phyloP scores from a whole-genome alignment of 1,139 yeast genomes.

The Yamadazyma aaseri region DNA sequence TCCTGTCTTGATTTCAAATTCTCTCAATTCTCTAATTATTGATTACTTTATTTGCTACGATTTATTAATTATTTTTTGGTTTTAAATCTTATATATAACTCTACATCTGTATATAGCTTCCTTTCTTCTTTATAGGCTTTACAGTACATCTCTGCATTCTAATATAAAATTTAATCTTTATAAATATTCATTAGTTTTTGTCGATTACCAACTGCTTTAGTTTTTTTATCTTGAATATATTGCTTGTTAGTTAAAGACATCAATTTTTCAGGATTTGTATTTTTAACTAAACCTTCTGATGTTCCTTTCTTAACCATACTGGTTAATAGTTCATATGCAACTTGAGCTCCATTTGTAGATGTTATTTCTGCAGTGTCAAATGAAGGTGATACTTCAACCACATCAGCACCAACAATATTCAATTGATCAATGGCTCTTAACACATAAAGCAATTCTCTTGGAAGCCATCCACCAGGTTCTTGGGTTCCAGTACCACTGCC shows the following conservation, averaged over 20 bases:
- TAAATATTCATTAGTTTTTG: conserved; percentile 7
- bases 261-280: conserved; percentile 2
- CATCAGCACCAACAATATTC: conserved; percentile 72
- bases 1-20: conserved; percentile 1
- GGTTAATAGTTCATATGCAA: conserved; percentile 67
- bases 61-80: conserved; percentile 9
- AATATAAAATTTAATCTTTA: conserved; percentile 8
- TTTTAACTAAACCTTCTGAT: conserved; percentile 12
- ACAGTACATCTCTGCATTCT: conserved; percentile 16
- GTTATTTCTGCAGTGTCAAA: conserved; percentile 73
- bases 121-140: conserved; percentile 11
- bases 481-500: conserved; percentile 86
- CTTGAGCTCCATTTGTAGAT: conserved; percentile 74
- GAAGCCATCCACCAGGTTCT: conserved; percentile 79
- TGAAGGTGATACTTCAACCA: conserved; percentile 77
- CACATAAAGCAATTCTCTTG: conserved; percentile 68
- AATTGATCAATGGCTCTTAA: conserved; percentile 57
- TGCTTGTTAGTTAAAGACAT: conserved; percentile 2
- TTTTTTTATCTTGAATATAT: conserved; percentile 1
- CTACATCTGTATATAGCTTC: conserved; percentile 10
- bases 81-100: conserved; percentile 9
- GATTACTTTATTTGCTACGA: conserved; percentile 5
- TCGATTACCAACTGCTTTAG: conserved; percentile 8
- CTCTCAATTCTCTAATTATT: conserved; percentile 8
- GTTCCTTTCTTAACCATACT: conserved; percentile 67